Evolutionary conservation across 306 rosid species (phyloP).

Genomic region (Prunus dulcis): DNA sequence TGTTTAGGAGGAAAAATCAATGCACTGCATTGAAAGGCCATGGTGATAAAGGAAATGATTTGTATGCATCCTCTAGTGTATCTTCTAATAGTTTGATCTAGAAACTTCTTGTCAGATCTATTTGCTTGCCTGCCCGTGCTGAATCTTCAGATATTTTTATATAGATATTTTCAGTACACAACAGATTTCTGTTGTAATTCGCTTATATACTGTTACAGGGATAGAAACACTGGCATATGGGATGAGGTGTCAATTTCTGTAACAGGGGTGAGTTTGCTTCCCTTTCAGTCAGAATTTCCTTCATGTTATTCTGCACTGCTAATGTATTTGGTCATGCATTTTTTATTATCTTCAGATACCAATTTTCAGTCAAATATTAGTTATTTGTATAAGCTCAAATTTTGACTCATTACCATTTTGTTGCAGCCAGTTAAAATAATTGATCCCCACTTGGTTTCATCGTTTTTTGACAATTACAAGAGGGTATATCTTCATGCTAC

Average conservation of each 20-base stretch:
- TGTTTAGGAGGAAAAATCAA: too few relatives aligned
- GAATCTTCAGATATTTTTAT: too few relatives aligned
- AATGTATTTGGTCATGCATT: background rate
- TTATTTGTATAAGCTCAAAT: background rate
- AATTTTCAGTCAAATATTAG: too few relatives aligned
- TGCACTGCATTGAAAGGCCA: too few relatives aligned
- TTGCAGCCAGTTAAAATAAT: conserved; percentile 89
- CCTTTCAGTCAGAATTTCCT: conserved; percentile 12
- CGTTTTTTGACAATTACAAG: conserved; percentile 72
- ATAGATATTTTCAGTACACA: background rate
- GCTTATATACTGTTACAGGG: conserved; percentile 49
- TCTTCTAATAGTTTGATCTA: too few relatives aligned
- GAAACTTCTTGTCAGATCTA: too few relatives aligned
- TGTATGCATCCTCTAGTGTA: too few relatives aligned
- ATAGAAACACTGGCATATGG: conserved; percentile 98
- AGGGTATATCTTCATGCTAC: conserved; percentile 76
- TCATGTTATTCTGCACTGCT: background rate
- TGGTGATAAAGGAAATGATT: too few relatives aligned
- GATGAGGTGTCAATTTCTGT: conserved; percentile 78
- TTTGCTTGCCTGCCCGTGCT: too few relatives aligned
- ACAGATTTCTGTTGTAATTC: conserved; percentile 17
- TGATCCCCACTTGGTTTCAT: conserved; percentile 91
- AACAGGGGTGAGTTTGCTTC: conserved; percentile 75
- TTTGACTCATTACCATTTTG: conserved; percentile 4
- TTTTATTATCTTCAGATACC: background rate